Evolutionary conservation across 805 yeast genomes (phyloP), one percentile per base, ranked within the genome.

Genomic region (Saccharomycopsis sp.): DNA sequence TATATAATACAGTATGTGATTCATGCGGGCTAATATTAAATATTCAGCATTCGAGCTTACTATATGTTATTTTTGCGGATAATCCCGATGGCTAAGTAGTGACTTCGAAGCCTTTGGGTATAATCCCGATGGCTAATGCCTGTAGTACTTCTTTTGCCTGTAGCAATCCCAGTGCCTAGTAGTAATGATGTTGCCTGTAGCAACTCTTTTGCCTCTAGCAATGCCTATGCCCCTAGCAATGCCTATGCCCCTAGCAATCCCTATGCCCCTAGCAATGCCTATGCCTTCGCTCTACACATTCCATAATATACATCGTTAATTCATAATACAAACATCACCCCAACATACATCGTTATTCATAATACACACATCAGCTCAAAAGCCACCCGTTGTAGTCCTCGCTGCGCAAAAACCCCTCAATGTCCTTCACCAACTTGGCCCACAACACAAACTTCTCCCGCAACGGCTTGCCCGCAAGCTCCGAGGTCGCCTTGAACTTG

Each of bases 301-400:
- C n/a, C n/a, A 29, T 29, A 29, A 29, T 29, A 12, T 29, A 29
- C 37, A 29, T 29, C 37, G 37, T 29, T 29, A 29, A 7, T 7
- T 29, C 37, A 29, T 29, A 29, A 29, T n/a, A n/a, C n/a, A n/a
- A n/a, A n/a, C n/a, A 29, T 12, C 12, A 29, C 37, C 5, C 37
- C 37, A 29, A 12, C 37, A 7, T 7, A 29, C 37, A 7, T 5
- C 37, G 12, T 29, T 12, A 29, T 7, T 12, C 12, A 29, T n/a
- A 29, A 5, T 29, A 29, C n/a, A 3, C 7, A 47, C 44, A 24
- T 56, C 54, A 59, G 20, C 40, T 52, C 14, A 54, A 34, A 16
- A 60, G 52, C 62, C 62, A 60, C 2, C 62, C 62, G 24, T 55
- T 54, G 3, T n/a, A 5, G 41, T 57, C 62, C 37, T 60, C 57